Conservation (phyloP, 805 yeast species). For the Limtongia smithiae region DNA sequence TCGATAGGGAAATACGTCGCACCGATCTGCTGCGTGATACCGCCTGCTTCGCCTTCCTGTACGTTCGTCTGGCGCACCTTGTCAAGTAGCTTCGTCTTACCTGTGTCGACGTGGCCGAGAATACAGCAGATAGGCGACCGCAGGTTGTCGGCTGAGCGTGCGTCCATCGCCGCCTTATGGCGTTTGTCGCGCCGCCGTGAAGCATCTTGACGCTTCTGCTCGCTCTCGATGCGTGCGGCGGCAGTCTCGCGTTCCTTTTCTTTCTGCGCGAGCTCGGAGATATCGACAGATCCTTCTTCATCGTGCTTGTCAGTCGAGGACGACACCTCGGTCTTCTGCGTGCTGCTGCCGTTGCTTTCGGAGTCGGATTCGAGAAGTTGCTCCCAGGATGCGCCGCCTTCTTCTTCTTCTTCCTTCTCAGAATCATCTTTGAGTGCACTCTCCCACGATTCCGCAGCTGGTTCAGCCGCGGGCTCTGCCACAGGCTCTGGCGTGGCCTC, state of each 20-base stretch:
- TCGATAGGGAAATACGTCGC: slow-evolving; percentile 99
- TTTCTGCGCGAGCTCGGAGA: slow-evolving; percentile 35
- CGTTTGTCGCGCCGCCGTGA: slow-evolving; percentile 42
- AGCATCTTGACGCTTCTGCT: slow-evolving; percentile 37
- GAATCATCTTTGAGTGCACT: slow-evolving; percentile 35
- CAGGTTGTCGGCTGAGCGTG: slow-evolving; percentile 51
- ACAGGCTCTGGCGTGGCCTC: slow-evolving; percentile 31
- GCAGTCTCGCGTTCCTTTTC: slow-evolving; percentile 27
- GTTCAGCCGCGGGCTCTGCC: slow-evolving; percentile 37
- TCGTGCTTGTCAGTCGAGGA: slow-evolving; percentile 37
- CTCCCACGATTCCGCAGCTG: slow-evolving; percentile 43
- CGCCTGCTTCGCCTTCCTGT: slow-evolving; percentile 99
- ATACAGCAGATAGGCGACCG: slow-evolving; percentile 99
- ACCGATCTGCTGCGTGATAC: slow-evolving; percentile 99
- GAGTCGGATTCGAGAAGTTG: slow-evolving; percentile 31
- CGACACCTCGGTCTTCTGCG: slow-evolving; percentile 32
- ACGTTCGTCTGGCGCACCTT: slow-evolving; percentile 98
- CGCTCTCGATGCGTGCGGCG: slow-evolving; percentile 33
- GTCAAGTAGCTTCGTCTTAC: slow-evolving; percentile 95
- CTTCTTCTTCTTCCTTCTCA: slow-evolving; percentile 20
- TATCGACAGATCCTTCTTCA: slow-evolving; percentile 38
- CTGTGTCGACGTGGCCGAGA: slow-evolving; percentile 99
- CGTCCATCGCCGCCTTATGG: slow-evolving; percentile 38
- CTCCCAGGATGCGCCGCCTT: slow-evolving; percentile 30
- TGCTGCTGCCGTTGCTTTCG: slow-evolving; percentile 31